Evolutionary conservation across 2,329 filamentous ascomycete species (phyloP), one percentile per base, ranked within the genome.

Genomic region (Epichloe sp.): DNA sequence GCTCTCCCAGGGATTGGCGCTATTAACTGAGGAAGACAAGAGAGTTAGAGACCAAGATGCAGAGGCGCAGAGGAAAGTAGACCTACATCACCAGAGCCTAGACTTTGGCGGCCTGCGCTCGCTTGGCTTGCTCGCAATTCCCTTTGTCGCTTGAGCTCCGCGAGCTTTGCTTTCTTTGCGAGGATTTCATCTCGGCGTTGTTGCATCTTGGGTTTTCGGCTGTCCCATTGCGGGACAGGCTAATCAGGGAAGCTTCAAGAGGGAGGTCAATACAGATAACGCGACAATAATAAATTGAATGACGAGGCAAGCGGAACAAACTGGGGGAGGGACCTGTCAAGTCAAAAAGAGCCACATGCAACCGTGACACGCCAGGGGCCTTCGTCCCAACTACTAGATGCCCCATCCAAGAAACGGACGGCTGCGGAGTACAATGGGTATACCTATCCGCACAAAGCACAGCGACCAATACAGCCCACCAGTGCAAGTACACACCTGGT

Each of bases 111-210:
- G 59, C 75, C 81, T 55, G 78, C 78, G 53, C 76, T 80, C 60
- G 86, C 82, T 65, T 94, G 87, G 64, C 79, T 86, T 57, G 87
- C 80, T 53, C 90, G 80, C 60, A 91, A 73, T 67, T 94, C 89
- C 60, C 93, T 81, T 71, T 96, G 89, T 55, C 87, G 82, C 73
- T 95, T 96, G 58, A 98, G 79, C 77, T 97, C 93, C 47, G 88
- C 90, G 62, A 98, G 88, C 76, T 93, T 96, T 56, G 90, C 91
- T 75, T 88, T 91, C 74, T 98, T 98, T 59, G 89, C 90, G 61
- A 93, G 75, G 60, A 98, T 95, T 75, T 98, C 93, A 75, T 95
- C 89, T 74, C 88, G 86, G 62, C 90, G 85, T 76, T 90, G 84
- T 71, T 85, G 81, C 76, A 85, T 84, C 58, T 63, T 71, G 68